Conservation (phyloP, 2,329 filamentous ascomycete genomes). For the Calonectria hongkongensis region DNA sequence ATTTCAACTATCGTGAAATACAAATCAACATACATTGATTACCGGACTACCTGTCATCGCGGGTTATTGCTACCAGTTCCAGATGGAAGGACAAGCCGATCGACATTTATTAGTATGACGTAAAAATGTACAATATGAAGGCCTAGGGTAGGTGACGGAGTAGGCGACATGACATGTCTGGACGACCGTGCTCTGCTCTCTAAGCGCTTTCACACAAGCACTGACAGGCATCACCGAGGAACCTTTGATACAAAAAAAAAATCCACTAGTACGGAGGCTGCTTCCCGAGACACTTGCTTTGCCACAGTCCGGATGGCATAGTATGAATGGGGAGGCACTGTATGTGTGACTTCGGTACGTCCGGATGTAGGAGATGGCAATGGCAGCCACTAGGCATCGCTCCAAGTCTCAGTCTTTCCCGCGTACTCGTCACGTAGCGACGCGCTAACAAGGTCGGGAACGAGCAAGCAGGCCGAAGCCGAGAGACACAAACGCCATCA, state of each 20-base stretch:
- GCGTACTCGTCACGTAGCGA: slow-evolving; percentile 3
- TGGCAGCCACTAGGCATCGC: slow-evolving; percentile 16
- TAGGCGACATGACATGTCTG: not conserved
- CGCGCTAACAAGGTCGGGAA: slow-evolving; percentile 6
- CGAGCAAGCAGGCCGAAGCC: slow-evolving; percentile 17
- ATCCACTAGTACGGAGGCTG: not conserved
- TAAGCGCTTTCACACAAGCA: not conserved
- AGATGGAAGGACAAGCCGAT: not conserved
- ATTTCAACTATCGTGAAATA: not conserved
- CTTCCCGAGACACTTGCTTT: slow-evolving; percentile 12
- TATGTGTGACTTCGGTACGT: slow-evolving; percentile 26
- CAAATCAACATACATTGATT: not conserved
- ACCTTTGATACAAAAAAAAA: not conserved
- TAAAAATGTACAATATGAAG: not conserved
- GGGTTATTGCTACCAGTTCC: too few species aligned
- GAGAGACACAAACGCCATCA: slow-evolving; percentile 1
- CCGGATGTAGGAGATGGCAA: slow-evolving; percentile 3
- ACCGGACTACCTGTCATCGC: not conserved
- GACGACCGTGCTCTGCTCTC: not conserved
- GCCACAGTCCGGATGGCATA: slow-evolving; percentile 5
- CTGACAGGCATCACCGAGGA: not conserved
- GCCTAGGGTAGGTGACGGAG: slow-evolving; percentile 2
- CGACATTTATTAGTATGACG: not conserved
- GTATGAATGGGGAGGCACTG: not conserved
- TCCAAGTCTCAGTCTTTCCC: not conserved